phyloP scores from a whole-genome alignment of 2,329 filamentous ascomycete genomes.

The Paraconiothyrium sp. region DNA sequence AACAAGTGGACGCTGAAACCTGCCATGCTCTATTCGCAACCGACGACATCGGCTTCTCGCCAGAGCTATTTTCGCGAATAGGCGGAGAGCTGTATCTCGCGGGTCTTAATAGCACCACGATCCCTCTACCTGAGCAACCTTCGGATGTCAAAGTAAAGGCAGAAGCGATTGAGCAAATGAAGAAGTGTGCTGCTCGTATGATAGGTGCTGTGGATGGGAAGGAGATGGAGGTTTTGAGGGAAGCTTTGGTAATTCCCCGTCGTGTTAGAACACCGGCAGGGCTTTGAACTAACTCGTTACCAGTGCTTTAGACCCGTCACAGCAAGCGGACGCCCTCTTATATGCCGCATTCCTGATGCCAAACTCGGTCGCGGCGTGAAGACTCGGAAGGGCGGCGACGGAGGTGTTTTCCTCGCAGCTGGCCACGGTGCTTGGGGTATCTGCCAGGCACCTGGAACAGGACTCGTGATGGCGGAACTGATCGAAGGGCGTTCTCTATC shows the following conservation, averaged over 20 bases:
- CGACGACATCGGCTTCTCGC: constrained; percentile 67
- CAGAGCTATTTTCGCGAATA: constrained; percentile 74
- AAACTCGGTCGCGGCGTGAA: constrained; percentile 62
- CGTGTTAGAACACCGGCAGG: not conserved
- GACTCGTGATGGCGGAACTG: constrained; percentile 75
- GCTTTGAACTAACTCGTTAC: constrained; percentile 13
- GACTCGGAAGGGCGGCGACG: constrained; percentile 55
- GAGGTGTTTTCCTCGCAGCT: constrained; percentile 75
- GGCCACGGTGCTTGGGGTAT: constrained; percentile 82
- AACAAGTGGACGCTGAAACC: constrained; percentile 54
- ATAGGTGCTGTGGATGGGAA: constrained; percentile 57
- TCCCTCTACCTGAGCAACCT: constrained; percentile 68
- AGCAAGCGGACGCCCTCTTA: constrained; percentile 69
- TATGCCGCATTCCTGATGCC: constrained; percentile 66
- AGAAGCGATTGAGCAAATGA: constrained; percentile 61
- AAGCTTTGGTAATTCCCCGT: constrained; percentile 60
- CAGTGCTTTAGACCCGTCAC: constrained; percentile 77
- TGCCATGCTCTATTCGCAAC: constrained; percentile 77
- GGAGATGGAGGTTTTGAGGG: constrained; percentile 70
- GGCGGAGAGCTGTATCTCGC: constrained; percentile 77
- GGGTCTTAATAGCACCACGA: constrained; percentile 70
- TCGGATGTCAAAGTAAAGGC: constrained; percentile 60
- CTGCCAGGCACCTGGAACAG: constrained; percentile 68
- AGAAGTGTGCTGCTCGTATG: constrained; percentile 59
- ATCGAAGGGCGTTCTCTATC: constrained; percentile 67